A percentile compares a stretch with the other conserved stretches of the same genome.
phyloP scores from a whole-genome alignment of 495 filamentous ascomycete species.

The Pseudomonodictys pantanalensis region DNA sequence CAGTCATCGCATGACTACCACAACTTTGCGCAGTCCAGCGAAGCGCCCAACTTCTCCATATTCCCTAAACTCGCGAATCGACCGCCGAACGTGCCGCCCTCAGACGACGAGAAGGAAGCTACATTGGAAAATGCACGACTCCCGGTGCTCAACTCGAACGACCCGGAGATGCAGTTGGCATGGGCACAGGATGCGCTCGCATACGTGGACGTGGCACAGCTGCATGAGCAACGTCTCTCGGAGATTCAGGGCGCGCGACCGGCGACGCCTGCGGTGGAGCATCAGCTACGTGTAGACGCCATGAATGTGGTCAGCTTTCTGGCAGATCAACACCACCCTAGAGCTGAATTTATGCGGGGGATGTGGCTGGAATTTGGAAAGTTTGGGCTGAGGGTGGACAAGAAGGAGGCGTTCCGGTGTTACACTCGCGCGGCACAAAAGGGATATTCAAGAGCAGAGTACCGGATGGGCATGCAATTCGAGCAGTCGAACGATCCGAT shows the following conservation, averaged over 20 bases:
- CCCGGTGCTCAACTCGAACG: conserved; percentile 85
- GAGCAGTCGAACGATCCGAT: conserved; percentile 86
- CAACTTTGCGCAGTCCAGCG: conserved; percentile 21
- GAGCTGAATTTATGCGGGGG: conserved; percentile 88
- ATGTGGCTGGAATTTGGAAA: conserved; percentile 99
- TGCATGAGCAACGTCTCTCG: conserved; percentile 61
- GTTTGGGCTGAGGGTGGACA: conserved; percentile 82
- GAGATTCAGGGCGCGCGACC: conserved; percentile 64
- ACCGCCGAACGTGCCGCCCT: conserved; percentile 86
- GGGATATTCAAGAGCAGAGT: conserved; percentile 91
- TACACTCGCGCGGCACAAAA: conserved; percentile 83
- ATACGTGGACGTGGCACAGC: conserved; percentile 81
- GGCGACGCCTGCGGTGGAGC: conserved; percentile 79
- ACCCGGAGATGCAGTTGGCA: conserved; percentile 91
- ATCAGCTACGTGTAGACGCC: conserved; percentile 81
- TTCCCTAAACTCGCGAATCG: conserved; percentile 81
- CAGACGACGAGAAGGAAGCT: conserved; percentile 89
- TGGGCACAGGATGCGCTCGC: conserved; percentile 93
- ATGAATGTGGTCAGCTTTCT: conserved; percentile 88
- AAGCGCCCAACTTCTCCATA: conserved; percentile 74
- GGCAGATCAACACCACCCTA: conserved; percentile 86
- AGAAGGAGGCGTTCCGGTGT: conserved; percentile 85
- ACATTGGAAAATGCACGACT: conserved; percentile 78
- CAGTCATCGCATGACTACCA: conserved; percentile 42
- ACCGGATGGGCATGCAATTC: conserved; percentile 97